phyloP scores from a whole-genome alignment of 768 basidiomycete species.

The Gyrodon lividus region DNA sequence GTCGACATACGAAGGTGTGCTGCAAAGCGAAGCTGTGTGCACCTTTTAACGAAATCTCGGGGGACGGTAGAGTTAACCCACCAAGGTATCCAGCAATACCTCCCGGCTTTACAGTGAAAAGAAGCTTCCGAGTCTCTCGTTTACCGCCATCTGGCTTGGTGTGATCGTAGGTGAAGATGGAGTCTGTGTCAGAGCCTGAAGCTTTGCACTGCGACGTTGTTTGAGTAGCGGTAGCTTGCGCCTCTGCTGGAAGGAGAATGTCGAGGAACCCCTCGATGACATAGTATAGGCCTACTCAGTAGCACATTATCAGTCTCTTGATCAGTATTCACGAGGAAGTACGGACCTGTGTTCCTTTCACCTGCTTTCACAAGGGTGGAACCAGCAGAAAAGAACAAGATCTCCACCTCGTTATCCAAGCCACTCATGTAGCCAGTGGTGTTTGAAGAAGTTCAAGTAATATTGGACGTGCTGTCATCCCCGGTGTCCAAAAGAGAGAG shows the following conservation, averaged over 20 bases:
- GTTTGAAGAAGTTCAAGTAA: conserved; percentile 57
- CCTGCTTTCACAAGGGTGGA: conserved; percentile 85
- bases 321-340: neutral
- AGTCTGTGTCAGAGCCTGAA: conserved; percentile 35
- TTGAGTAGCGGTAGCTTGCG: conserved; percentile 2
- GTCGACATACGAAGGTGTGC: conserved; percentile 92
- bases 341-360: conserved; percentile 78
- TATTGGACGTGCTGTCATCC: conserved; percentile 65
- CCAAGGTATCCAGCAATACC: conserved; percentile 97
- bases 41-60: conserved; percentile 1
- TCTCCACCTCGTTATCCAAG: conserved; percentile 95
- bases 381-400: conserved; percentile 88
- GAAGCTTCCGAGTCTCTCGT: conserved; percentile 53
- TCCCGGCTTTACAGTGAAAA: conserved; percentile 96
- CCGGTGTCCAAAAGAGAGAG: conserved; percentile 69
- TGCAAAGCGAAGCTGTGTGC: conserved; percentile 76
- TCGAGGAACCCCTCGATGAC: conserved; percentile 97
- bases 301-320: neutral
- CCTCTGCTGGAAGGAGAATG: conserved; percentile 64
- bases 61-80: conserved; percentile 30
- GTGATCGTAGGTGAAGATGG: conserved; percentile 35
- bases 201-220: conserved; percentile 17
- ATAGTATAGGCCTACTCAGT: conserved; percentile 71
- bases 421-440: conserved; percentile 66
- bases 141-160: conserved; percentile 28